Evolutionary conservation across 1,139 yeast genomes (phyloP), one percentile per base, ranked within the genome.

Genomic region (Komagataea norvegica): DNA sequence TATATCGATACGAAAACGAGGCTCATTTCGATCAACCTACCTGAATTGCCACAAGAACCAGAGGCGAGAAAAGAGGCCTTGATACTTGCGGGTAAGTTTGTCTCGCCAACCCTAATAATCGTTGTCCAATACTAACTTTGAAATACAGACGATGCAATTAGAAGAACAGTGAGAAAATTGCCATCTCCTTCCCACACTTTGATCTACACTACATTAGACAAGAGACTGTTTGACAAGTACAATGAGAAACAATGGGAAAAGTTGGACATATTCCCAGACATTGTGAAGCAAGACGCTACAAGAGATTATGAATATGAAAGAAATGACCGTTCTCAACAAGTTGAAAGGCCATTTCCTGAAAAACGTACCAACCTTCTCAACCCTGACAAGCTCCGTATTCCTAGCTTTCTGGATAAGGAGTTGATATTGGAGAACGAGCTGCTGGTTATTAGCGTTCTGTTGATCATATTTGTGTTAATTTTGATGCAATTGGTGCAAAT

Each of bases 141-240:
- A 8, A 8, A 26, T 26, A 6, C 17, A 27, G 55, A 53, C 30
- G 36, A 42, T 2, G 37, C 52, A 5, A 27, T 66, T n/a, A 52
- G 79, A 36, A 64, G 65, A 29, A 67, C 81, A 11, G 51, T 79
- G 21, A 68, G 84, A 24, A 77, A 75, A 46, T 55, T 79, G n/a
- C 91, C 93, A 0, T 70, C 86, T 0, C 89, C 91, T 0, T 71
- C 72, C 43, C 69, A 68, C 40, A 64, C 82, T 4, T 60, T 83
- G 3, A 57, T 82, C 6, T 57, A 75, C 34, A 75, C 85, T 0
- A 56, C 66, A 0, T 37, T 57, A 9, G 42, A 45, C 13, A 45
- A 49, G 2, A 44, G 43, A 21, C 26, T 38, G 2, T 8, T 43
- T 3, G 46, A 47, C 22, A 46, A 38, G 17, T 32, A 30, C 6